Conservation (phyloP, 23 red algal species). For the Gracilaria domingensis region DNA sequence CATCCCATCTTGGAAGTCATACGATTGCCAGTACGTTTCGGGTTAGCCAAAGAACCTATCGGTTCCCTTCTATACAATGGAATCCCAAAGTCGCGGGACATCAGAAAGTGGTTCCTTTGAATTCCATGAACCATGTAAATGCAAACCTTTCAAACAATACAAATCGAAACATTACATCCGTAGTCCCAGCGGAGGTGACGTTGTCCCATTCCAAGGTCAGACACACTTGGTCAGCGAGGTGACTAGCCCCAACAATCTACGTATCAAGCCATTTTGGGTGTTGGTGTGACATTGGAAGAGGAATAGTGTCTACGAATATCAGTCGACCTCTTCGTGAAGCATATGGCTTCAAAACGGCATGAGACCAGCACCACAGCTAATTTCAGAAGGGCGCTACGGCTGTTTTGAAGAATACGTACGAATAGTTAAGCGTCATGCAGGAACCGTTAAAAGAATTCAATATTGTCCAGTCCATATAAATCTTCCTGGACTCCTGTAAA, state of each 20-base stretch:
- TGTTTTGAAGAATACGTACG: background rate
- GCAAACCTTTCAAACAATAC: background rate
- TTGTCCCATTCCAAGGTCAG: too few relatives aligned
- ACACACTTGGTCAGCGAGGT: too few relatives aligned
- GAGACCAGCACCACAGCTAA: too few relatives aligned
- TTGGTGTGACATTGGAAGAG: too few relatives aligned
- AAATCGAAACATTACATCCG: background rate
- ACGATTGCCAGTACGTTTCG: slow-evolving; percentile 8
- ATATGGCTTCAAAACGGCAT: too few relatives aligned
- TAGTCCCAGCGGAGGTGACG: background rate
- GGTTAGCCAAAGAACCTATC: slow-evolving; percentile 39
- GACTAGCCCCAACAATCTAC: too few relatives aligned
- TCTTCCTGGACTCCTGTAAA: slow-evolving; percentile 20
- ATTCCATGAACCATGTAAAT: background rate
- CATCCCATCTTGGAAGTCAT: slow-evolving; percentile 54
- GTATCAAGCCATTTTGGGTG: too few relatives aligned
- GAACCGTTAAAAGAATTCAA: slow-evolving; percentile 1
- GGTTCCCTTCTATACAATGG: slow-evolving; percentile 44
- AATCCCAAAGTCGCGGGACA: background rate
- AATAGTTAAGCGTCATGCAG: background rate
- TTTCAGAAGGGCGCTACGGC: too few relatives aligned
- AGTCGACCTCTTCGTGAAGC: too few relatives aligned
- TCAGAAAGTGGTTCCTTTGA: slow-evolving; percentile 13
- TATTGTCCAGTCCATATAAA: slow-evolving; percentile 8
- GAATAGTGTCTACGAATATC: too few relatives aligned